Evolutionary conservation across 805 yeast species (phyloP).

Genomic region (Candida multigemmis): DNA sequence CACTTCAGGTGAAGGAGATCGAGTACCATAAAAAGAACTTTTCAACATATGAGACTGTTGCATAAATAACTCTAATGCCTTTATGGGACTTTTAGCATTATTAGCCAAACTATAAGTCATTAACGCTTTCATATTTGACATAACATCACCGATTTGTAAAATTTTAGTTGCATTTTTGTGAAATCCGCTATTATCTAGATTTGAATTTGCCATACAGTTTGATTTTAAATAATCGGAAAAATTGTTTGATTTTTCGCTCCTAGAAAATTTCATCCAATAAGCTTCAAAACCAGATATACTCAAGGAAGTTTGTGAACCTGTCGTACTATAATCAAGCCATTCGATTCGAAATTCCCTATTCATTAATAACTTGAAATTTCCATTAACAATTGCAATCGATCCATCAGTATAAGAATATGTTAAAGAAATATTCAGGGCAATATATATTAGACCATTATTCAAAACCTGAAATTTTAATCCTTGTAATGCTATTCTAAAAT

Average conservation of each 20-base stretch:
- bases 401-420: conserved; percentile 54
- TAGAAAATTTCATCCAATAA: conserved; percentile 11
- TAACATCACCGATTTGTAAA: conserved; percentile 69
- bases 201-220: conserved; percentile 35
- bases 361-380: conserved; percentile 54
- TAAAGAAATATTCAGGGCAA: conserved; percentile 18
- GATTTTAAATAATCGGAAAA: conserved; percentile 11
- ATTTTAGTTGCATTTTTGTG: conserved; percentile 59
- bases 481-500: conserved; percentile 20
- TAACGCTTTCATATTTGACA: conserved; percentile 61
- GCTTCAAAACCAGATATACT: conserved; percentile 15
- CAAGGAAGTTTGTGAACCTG: conserved; percentile 17
- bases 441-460: conserved; percentile 28
- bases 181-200: conserved; percentile 50
- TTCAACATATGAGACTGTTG: conserved; percentile 1
- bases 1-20: conserved; percentile 3
- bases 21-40: neutral
- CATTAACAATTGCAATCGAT: conserved; percentile 52
- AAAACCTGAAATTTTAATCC: conserved; percentile 32
- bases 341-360: conserved; percentile 59
- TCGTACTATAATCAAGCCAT: conserved; percentile 52
- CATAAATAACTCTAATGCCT: conserved; percentile 39
- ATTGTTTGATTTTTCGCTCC: conserved; percentile 4
- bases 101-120: conserved; percentile 46
- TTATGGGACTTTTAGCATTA: conserved; percentile 44